Percentiles rank a stretch among this genome's conserved stretches.
phyloP scores from a whole-genome alignment of 2,329 filamentous ascomycete genomes.

The Aspergillus alliaceus region DNA sequence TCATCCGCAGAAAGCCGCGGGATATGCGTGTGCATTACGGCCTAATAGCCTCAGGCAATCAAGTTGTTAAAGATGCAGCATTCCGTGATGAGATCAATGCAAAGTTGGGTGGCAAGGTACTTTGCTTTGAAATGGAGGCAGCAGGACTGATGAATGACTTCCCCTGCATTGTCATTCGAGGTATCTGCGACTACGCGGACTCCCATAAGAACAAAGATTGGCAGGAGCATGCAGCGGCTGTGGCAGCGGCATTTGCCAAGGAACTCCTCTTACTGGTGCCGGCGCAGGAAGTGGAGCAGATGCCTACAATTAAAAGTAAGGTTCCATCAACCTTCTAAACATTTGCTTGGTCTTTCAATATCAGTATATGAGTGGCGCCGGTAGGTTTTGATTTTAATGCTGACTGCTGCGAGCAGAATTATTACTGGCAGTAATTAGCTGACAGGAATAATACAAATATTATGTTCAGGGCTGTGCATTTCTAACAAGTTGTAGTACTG shows the following conservation, averaged over 20 bases:
- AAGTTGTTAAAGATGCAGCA: background rate
- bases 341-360: background rate
- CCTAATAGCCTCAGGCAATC: background rate
- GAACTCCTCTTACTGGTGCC: background rate
- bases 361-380: too few relatives aligned
- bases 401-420: too few relatives aligned
- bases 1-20: background rate
- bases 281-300: background rate
- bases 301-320: background rate
- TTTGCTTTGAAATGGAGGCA: background rate
- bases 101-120: background rate
- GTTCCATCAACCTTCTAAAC: background rate
- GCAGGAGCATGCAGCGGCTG: conserved; percentile 5
- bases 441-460: too few relatives aligned
- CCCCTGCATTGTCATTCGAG: background rate
- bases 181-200: conserved; percentile 1
- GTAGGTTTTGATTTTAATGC: too few relatives aligned
- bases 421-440: too few relatives aligned
- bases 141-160: background rate
- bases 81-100: background rate
- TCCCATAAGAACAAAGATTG: background rate
- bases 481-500: background rate
- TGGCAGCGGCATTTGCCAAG: conserved; percentile 8
- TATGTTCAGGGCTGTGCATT: too few relatives aligned
- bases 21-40: background rate